Conservation (phyloP, 371 early-diverging fungal species). For the Chytridiales sp. region DNA sequence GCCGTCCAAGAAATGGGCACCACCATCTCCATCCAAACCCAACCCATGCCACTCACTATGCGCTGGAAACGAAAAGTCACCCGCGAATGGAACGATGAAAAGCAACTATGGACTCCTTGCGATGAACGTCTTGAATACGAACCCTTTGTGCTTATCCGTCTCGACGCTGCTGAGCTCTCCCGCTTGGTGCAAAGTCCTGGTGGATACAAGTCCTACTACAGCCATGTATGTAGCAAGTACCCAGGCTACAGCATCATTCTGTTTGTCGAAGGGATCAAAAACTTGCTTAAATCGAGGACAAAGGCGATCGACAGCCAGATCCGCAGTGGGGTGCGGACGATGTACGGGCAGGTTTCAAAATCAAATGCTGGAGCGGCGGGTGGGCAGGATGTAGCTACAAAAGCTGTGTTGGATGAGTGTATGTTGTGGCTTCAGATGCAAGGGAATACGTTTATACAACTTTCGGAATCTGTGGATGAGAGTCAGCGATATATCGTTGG, state of each 20-base stretch:
- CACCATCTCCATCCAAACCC: slow-evolving; percentile 18
- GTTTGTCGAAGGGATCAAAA: slow-evolving; percentile 57
- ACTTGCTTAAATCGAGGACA: slow-evolving; percentile 49
- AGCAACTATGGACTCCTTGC: slow-evolving; percentile 51
- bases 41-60: slow-evolving; percentile 37
- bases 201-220: slow-evolving; percentile 3
- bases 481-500: slow-evolving; percentile 51
- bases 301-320: slow-evolving; percentile 40
- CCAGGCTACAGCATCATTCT: slow-evolving; percentile 39
- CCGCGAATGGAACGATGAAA: slow-evolving; percentile 52
- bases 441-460: slow-evolving; percentile 30
- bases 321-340: slow-evolving; percentile 37
- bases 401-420: slow-evolving; percentile 29
- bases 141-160: slow-evolving; percentile 42
- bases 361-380: slow-evolving; percentile 29
- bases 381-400: slow-evolving; percentile 43
- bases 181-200: slow-evolving; percentile 28
- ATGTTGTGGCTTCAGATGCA: slow-evolving; percentile 35
- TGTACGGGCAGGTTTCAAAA: slow-evolving; percentile 31
- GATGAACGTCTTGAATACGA: slow-evolving; percentile 44
- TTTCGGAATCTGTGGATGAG: slow-evolving; percentile 50
- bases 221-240: neutral
- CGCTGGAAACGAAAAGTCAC: slow-evolving; percentile 52
- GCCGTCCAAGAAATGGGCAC: slow-evolving; percentile 42
- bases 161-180: slow-evolving; percentile 42